Conservation (phyloP, 169 alveolate species). For the Eimeria zaria region DNA sequence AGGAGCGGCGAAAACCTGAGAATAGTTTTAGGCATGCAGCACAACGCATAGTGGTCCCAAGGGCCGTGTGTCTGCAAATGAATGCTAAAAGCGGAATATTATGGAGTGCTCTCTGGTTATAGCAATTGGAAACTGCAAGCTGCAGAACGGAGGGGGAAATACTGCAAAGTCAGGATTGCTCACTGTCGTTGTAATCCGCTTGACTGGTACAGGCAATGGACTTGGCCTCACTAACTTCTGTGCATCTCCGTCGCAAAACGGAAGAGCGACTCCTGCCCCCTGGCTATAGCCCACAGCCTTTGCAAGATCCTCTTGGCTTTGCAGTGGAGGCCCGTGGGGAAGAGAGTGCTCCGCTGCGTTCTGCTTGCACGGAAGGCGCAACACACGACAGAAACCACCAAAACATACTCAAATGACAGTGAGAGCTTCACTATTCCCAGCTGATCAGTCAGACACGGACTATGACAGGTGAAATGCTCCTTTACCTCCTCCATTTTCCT, state of each 20-base stretch:
- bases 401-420: neutral
- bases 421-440: neutral
- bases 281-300: conserved; percentile 11
- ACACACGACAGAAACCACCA: neutral
- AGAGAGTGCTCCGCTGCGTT: neutral
- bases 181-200: conserved; percentile 57
- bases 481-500: conserved; percentile 14
- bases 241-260: neutral
- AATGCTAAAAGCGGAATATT: neutral
- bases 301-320: conserved; percentile 3
- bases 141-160: neutral
- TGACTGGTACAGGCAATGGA: conserved; percentile 9
- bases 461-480: neutral
- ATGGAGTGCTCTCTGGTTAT: neutral
- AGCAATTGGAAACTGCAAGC: neutral
- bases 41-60: neutral
- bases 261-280: conserved; percentile 6
- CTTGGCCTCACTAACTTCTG: neutral
- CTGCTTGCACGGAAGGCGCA: conserved; percentile 10
- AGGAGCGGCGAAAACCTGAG: conserved; percentile 76
- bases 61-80: neutral
- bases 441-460: neutral
- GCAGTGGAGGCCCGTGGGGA: neutral
- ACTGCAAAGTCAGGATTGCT: neutral
- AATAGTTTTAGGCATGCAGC: neutral